Evolutionary conservation across 805 yeast species (phyloP), one percentile per base, ranked within the genome.

Genomic region (Torulaspora indica): DNA sequence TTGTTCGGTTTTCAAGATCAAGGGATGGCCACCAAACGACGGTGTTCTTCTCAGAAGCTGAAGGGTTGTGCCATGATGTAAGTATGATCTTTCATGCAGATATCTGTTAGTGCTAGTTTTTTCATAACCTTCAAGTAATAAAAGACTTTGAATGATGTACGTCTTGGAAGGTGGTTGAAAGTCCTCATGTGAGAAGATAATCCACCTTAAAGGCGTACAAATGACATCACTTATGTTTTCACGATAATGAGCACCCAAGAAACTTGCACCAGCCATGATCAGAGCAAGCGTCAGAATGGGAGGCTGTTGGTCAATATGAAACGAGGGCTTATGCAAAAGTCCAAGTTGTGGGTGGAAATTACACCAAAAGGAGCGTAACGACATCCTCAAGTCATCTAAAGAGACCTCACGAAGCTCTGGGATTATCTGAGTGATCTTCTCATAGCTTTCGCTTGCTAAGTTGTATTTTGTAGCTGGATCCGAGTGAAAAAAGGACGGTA

Each of bases 21-120:
- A 42, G 0, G 88, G 85, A 45, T 82, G 78, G 0, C 89, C 89
- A 10, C 89, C 89, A 27, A 87, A 63, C 1, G 84, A 76, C 1
- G 95, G 87, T 0, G 87, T 78, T 53, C 95, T 71, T 52, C 95
- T 68, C 39, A 87, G 66, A 34, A 87, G 66, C 62, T 87, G 95
- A 32, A 86, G 80, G 0, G 90, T 80, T 0, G 95, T 83, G 4
- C 93, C 95, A 61, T 87, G 96, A 59, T 88, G 95, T 15, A 88
- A 68, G 62, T 83, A 91, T 0, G 87, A 85, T 38, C 96, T 66
- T 64, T 87, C 96, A 60, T 87, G 96, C 54, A 85, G 63, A 32
- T 68, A 67, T 54, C 96, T 68, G 35, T 77, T 75, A 0, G 87
- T 71, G 53, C 83, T 80, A 47, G 82, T 75, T 66, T 87, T 85